Percentiles rank a stretch among this genome's conserved stretches.
phyloP scores from a whole-genome alignment of 1,284 basidiomycete species.

The Ustilago tritici region DNA sequence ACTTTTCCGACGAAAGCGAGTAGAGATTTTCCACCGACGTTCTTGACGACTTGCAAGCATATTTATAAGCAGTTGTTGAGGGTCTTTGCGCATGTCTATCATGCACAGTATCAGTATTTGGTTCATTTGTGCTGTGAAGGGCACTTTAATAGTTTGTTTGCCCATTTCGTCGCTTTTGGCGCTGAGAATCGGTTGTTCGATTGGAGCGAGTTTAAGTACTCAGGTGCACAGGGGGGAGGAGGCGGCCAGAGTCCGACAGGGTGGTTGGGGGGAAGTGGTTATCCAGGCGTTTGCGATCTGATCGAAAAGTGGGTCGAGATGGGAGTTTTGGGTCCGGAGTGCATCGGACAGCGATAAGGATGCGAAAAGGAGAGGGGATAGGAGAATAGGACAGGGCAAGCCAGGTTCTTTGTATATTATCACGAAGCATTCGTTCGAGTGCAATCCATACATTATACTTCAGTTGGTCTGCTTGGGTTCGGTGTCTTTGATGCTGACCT shows the following conservation, averaged over 20 bases:
- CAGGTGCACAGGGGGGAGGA: slow-evolving; percentile 10
- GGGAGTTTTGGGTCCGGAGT: slow-evolving; percentile 75
- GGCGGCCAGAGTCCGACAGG: slow-evolving; percentile 9
- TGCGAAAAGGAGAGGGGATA: neutral
- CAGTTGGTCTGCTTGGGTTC: too few species aligned
- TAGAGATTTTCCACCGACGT: slow-evolving; percentile 88
- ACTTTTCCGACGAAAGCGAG: slow-evolving; percentile 96
- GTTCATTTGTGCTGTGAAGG: slow-evolving; percentile 94
- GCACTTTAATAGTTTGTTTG: slow-evolving; percentile 97
- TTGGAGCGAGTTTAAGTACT: slow-evolving; percentile 78
- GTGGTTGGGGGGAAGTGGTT: slow-evolving; percentile 71
- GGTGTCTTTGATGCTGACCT: too few species aligned
- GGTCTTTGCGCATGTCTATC: slow-evolving; percentile 97
- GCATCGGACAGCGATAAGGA: slow-evolving; percentile 42
- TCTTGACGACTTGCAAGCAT: slow-evolving; percentile 93
- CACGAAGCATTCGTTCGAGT: neutral
- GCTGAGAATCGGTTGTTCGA: slow-evolving; percentile 83
- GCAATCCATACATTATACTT: too few species aligned
- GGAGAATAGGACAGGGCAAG: too few species aligned
- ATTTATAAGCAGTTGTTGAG: slow-evolving; percentile 96
- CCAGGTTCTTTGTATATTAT: neutral
- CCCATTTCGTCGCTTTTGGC: slow-evolving; percentile 92
- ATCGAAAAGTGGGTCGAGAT: slow-evolving; percentile 91
- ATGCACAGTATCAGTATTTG: slow-evolving; percentile 89
- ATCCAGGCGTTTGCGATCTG: slow-evolving; percentile 80